Percentiles rank a stretch among this genome's conserved stretches.
Evolutionary conservation across 2,329 filamentous ascomycete species (phyloP).

Genomic region (Scedosporium minutisporum): DNA sequence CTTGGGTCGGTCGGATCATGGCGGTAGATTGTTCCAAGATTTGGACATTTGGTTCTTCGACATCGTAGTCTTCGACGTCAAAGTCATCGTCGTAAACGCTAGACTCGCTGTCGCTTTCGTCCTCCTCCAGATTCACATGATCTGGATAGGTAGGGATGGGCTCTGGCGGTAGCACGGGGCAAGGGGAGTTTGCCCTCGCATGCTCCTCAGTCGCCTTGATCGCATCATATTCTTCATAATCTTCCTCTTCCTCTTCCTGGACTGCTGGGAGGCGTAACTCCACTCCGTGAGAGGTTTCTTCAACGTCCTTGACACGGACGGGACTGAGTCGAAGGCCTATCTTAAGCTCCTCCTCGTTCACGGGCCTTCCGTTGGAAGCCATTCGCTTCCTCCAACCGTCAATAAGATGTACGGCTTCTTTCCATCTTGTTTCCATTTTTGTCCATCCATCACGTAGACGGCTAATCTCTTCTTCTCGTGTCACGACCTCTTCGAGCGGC

Average conservation of each 20-base stretch:
- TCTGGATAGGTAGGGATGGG: not conserved
- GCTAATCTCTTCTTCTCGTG: conserved; percentile 85
- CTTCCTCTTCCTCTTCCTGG: conserved; percentile 33
- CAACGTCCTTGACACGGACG: conserved; percentile 43
- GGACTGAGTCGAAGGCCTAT: conserved; percentile 58
- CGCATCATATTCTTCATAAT: conserved; percentile 11
- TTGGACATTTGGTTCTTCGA: conserved; percentile 33
- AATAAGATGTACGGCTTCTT: conserved; percentile 81
- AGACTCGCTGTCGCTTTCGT: conserved; percentile 26
- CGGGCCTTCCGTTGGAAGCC: conserved; percentile 56
- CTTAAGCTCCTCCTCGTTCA: conserved; percentile 59
- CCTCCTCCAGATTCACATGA: conserved; percentile 7
- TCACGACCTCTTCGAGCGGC: conserved; percentile 83
- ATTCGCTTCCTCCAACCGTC: conserved; percentile 84
- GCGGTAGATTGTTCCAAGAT: conserved; percentile 34
- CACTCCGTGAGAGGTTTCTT: conserved; percentile 27
- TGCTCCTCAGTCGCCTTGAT: conserved; percentile 8
- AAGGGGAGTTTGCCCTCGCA: not conserved
- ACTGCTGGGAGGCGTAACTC: conserved; percentile 33
- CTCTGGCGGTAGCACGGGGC: not conserved
- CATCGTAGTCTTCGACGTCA: conserved; percentile 29
- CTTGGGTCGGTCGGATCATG: conserved; percentile 12
- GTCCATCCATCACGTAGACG: conserved; percentile 79
- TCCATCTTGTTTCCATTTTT: conserved; percentile 86
- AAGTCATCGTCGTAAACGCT: conserved; percentile 34